Evolutionary conservation across 306 rosid genomes (phyloP).

Genomic region (Purshia tridentata): DNA sequence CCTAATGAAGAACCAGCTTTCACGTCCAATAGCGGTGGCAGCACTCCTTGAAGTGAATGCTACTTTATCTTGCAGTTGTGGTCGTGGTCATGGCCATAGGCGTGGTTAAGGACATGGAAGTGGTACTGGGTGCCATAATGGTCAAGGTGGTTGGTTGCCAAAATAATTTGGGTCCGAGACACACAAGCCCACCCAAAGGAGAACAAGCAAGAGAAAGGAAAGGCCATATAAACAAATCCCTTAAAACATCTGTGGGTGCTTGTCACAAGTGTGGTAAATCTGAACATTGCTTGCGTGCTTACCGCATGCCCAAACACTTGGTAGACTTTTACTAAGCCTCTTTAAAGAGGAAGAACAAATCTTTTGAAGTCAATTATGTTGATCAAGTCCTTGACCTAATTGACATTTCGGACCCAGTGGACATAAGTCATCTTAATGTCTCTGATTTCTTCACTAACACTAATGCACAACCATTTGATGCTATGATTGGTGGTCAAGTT

Average conservation of each 20-base stretch:
- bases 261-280: neutral
- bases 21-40: neutral
- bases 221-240: neutral
- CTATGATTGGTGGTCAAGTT: neutral
- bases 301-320: neutral
- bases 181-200: neutral
- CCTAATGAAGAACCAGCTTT: neutral
- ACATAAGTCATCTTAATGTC: neutral
- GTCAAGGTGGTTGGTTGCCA: no score
- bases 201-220: neutral
- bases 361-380: neutral
- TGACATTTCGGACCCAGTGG: neutral
- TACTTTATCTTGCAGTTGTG: neutral
- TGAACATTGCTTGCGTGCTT: neutral
- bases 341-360: neutral
- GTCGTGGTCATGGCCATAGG: neutral
- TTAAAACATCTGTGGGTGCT: neutral
- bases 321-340: constrained; percentile 10
- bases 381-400: neutral
- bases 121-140: no score
- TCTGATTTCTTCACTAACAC: neutral
- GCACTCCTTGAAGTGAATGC: neutral
- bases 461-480: neutral
- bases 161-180: no score
- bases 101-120: neutral